phyloP scores from a whole-genome alignment of 2,329 filamentous ascomycete species.

The Fusarium piperis region DNA sequence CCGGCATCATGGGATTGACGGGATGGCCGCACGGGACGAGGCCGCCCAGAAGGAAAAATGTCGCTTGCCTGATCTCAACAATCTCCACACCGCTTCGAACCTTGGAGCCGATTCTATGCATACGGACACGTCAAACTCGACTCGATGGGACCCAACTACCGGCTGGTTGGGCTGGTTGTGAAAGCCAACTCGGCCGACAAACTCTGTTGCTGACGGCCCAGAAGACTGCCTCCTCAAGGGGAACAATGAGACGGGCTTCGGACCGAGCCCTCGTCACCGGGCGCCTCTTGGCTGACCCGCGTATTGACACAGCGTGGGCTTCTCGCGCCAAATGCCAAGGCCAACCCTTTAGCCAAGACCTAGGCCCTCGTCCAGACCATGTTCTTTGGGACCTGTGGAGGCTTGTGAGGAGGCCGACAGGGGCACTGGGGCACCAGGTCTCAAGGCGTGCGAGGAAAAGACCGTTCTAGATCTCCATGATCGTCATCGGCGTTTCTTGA shows the following conservation, averaged over 20 bases:
- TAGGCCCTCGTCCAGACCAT: constrained; percentile 24
- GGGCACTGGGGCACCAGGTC: constrained; percentile 26
- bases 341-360: constrained; percentile 22
- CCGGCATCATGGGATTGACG: constrained; percentile 26
- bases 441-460: constrained; percentile 24
- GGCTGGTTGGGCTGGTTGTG: not conserved
- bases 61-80: not conserved
- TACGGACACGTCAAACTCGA: not conserved
- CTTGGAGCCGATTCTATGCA: constrained; percentile 1
- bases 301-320: not conserved
- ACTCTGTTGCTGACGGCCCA: not conserved
- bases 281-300: not conserved
- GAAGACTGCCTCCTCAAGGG: not conserved
- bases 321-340: constrained; percentile 19
- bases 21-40: constrained; percentile 28
- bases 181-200: constrained; percentile 18
- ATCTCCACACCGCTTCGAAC: constrained; percentile 26
- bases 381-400: constrained; percentile 24
- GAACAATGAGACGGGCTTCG: not conserved
- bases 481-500: constrained; percentile 41
- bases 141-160: not conserved
- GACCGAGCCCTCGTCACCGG: not conserved
- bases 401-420: constrained; percentile 13
- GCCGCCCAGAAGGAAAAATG: not conserved
- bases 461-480: constrained; percentile 41